Base-by-base conservation (phyloP, 2,329 filamentous ascomycete genomes). In the Scopulariopsis brevicaulis region DNA sequence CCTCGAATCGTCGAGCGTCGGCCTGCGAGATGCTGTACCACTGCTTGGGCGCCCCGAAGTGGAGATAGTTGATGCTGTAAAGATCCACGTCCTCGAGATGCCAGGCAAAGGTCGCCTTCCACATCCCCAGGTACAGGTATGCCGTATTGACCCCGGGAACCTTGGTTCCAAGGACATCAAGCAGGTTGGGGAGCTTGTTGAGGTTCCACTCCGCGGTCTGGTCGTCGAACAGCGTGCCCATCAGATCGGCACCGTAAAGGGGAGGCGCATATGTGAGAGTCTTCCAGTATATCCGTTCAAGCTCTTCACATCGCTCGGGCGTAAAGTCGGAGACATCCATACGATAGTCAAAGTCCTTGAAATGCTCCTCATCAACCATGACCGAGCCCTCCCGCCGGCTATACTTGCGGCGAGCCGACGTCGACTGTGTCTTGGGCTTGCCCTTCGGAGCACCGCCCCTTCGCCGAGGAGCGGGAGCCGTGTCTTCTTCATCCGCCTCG, bases 11-110 rank as follows among this genome's bases (percentile, higher is more conserved):
- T 55, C 91, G 84, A 15, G 93, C 91, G 69, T 99, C 94, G 63
- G 89, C 89, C 70, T 97, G 95, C 0, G 93, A 96, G 63, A 99
- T 97, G 71, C 92, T 96, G 74, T 99, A 99, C 94, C 94, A 99
- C 70, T 99, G 94, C 73, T 99, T 99, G 0, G 94, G 94, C 1
- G 94, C 94, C 58, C 94, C 94, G 70, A 99, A 99, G 68, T 99
- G 94, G 60, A 99, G 91, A 70, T 96, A 99, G 74, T 99, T 99
- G 79, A 99, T 99, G 70, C 92, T 97, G 83, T 99, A 99, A 4
- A 99, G 82, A 74, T 99, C 94, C 50, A 99, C 93, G 69, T 99
- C 94, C 70, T 99, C 94, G 57, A 99, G 75, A 80, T 99, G 94
- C 94, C 94, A 99, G 10, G 94, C 94, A 70, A 99, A 99, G 0